Base-by-base conservation (phyloP, 2,329 filamentous ascomycete species). In the Pleoardoris graminearum region DNA sequence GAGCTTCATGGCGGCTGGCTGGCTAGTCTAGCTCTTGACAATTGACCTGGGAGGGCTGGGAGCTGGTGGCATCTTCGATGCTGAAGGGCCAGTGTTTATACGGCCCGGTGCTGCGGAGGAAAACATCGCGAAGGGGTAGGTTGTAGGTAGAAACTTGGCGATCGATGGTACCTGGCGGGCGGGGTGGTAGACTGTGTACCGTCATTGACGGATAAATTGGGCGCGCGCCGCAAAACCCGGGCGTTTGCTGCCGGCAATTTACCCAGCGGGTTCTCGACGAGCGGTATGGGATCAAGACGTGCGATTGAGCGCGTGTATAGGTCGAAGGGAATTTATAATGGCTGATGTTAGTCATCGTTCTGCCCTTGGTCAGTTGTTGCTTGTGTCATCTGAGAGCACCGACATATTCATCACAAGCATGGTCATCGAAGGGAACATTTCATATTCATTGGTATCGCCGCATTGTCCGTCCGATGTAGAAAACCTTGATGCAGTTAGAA, bases 171-270 rank as follows among this genome's bases (percentile, higher is more conserved):
- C n/a, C n/a, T n/a, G n/a, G n/a, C n/a, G n/a, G n/a, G n/a, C n/a
- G 62, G 59, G 63, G 49, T 47, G 54, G 48, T 46, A 65, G 57
- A 61, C 63, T 61, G 50, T n/a, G n/a, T n/a, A n/a, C n/a, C n/a
- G n/a, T n/a, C n/a, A n/a, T n/a, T n/a, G n/a, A n/a, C 67, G 68
- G 68, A 57, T 70, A 72, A 70, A 70, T 68, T 60, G 59, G 48
- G 63, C 61, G 58, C 25, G 35, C 22, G 25, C 36, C 50, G 50
- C 36, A 27, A 19, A 36, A n/a, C n/a, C 54, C 57, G 36, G 54
- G 55, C 36, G 47, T 42, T 22, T 19, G 44, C 21, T 19, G 14
- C 19, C 32, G 30, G 30, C 29, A 51, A 50, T 59, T 63, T 64
- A 64, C 33, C 63, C 61, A 66, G 53, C 57, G 61, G 58, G 41